Conservation (phyloP, 345 rosid genomes). For the Kandelia obovata region DNA sequence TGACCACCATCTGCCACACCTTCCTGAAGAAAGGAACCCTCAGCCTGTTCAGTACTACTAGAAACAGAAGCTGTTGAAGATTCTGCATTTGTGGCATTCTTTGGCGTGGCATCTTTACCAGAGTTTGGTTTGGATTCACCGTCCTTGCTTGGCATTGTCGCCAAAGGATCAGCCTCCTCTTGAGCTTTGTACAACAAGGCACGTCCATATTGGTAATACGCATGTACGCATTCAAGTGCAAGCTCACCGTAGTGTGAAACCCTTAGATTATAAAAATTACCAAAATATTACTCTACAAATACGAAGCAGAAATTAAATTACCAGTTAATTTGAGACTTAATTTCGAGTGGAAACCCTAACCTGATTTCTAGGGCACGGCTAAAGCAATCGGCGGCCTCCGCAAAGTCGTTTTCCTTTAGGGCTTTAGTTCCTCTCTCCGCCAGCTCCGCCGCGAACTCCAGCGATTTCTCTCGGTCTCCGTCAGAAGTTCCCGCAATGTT, state of each 20-base stretch:
- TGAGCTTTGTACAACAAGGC: slow-evolving; percentile 82
- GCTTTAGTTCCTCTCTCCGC: slow-evolving; percentile 57
- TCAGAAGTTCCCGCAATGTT: slow-evolving; percentile 38
- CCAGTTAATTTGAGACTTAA: no score
- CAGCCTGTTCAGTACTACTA: slow-evolving; percentile 44
- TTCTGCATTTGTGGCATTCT: slow-evolving; percentile 40
- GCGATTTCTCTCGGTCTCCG: slow-evolving; percentile 46
- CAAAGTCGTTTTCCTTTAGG: slow-evolving; percentile 54
- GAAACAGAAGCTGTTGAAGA: slow-evolving; percentile 52
- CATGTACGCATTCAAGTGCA: slow-evolving; percentile 55
- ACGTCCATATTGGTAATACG: slow-evolving; percentile 78
- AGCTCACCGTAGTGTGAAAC: slow-evolving; percentile 75
- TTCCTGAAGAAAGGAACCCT: slow-evolving; percentile 46
- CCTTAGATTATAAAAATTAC: slow-evolving; percentile 31
- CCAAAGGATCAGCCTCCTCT: slow-evolving; percentile 91
- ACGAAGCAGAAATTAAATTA: no score
- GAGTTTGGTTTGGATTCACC: slow-evolving; percentile 35
- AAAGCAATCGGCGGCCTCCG: slow-evolving; percentile 84
- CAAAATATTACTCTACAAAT: no score
- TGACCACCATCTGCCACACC: slow-evolving; percentile 36
- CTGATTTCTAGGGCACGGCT: slow-evolving; percentile 94
- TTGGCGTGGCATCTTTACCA: slow-evolving; percentile 44
- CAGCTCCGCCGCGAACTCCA: slow-evolving; percentile 64
- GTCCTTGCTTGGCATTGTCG: slow-evolving; percentile 63
- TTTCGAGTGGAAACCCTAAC: slow-evolving; percentile 28